Base-by-base conservation (phyloP, 1,139 yeast genomes). In the Blastobotrys capitulatus region DNA sequence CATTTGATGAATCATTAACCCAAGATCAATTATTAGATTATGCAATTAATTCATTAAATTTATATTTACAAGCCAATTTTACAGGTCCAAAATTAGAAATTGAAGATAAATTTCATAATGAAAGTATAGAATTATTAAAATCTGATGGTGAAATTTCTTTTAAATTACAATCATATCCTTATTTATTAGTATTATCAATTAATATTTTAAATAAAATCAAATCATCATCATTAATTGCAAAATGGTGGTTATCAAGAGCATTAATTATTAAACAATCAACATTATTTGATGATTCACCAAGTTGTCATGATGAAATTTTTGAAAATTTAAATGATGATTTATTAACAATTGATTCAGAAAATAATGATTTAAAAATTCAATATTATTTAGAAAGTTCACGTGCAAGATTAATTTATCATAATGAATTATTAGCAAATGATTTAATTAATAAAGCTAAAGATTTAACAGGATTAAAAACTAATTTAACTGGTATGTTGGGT, bases 401-500 rank as follows among this genome's bases (percentile, higher is more conserved):
- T 9, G 71, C 71, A 1, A 49, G 79, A 81, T 65, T 74, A 71
- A 58, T 80, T 78, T 43, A 71, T 81, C 57, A 84, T 77, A 56
- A 80, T 79, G 57, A 82, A 72, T 56, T 76, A 79, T 37, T 90
- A 78, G 63, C 73, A 75, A 47, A 75, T 79, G 42, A 80, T 78
- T 9, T 73, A 75, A 29, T 75, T 78, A 59, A 69, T 66, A 12
- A 75, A 72, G 66, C 94, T 78, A 27, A 77, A 74, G 50, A 73
- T 16, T 44, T 52, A 12, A 80, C 95, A 0, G 78, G 80, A 1
- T 73, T 94, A 44, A 71, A 76, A 39, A 77, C 84, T 54, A 77
- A 83, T 0, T 69, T 90, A 44, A 84, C 97, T 1, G 98, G 98
- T 56, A 87, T 92, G 45, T 80, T 82, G 58, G 97, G 96, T 6